Evolutionary conservation across 192 early-diverging fungal species (phyloP), one percentile per base, ranked within the genome.

Genomic region (Entomortierella beljakovae): DNA sequence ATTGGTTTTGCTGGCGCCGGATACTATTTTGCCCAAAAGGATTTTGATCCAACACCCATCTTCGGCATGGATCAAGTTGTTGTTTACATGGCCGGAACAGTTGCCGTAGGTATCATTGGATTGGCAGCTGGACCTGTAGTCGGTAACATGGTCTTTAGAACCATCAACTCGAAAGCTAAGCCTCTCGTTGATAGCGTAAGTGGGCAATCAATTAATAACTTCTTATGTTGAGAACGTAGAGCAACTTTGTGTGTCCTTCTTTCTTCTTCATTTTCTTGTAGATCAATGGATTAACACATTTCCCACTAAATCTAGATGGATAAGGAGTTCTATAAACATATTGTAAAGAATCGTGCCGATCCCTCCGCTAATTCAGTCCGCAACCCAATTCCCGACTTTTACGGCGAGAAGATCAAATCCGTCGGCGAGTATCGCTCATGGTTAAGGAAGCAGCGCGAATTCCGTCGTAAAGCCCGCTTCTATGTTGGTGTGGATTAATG

Each of bases 391-490:
- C 96, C 96, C 8, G 96, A 98, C 82, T 98, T 90, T 80, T 96
- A 98, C 60, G 96, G 94, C 40, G 96, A 98, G 68, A 95, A 94
- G 72, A 94, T 98, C 82, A 89, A 90, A 58, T 93, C 91, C 46
- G 89, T 98, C 32, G 48, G 64, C 9, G 94, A 88, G 51, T 98
- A 98, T 75, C 88, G 95, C 46, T 76, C 81, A 35, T 98, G 96
- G 96, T 84, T 97, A 40, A 82, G 92, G 70, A 96, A 95, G 80
- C 96, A 98, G 85, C 82, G 92, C 57, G 92, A 92, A 55, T 90
- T 90, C 70, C 82, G 88, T 57, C 84, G 88, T 48, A 92, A 93
- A 74, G 88, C 89, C 34, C 86, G 85, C 0, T 93, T 94, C 65
- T 89, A 88, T 38, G 71, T 90, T 54, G 87, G 87, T 43, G 71